A percentile compares a stretch with the other conserved stretches of the same genome.
Conservation (phyloP, 768 basidiomycete species). For the Psilocybe sp. region DNA sequence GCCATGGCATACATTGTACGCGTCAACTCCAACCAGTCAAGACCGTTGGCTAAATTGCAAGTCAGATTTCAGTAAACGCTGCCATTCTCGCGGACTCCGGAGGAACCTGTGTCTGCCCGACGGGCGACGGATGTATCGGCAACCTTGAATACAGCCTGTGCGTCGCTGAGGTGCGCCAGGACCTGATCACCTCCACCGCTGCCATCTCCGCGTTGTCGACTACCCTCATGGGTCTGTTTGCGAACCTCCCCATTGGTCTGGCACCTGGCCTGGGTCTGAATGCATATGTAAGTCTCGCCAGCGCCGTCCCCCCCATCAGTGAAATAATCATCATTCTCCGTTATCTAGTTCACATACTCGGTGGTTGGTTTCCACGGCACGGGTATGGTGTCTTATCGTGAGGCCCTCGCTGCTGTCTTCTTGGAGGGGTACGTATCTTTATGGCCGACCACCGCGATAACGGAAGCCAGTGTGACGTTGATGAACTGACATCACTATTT, state of each 20-base stretch:
- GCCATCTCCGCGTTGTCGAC: slow-evolving; percentile 73
- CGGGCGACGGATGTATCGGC: slow-evolving; percentile 30
- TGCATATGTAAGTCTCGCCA: slow-evolving; percentile 57
- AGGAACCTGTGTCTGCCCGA: slow-evolving; percentile 76
- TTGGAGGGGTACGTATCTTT: slow-evolving; percentile 66
- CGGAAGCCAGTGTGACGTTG: neutral
- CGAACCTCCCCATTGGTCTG: slow-evolving; percentile 87
- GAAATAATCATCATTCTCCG: neutral
- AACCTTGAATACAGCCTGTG: slow-evolving; percentile 31
- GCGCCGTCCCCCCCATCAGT: neutral
- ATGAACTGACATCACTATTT: neutral
- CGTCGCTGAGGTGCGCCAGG: slow-evolving; percentile 53
- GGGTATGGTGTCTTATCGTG: slow-evolving; percentile 68
- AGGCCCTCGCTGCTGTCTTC: slow-evolving; percentile 84
- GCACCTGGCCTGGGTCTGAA: slow-evolving; percentile 85
- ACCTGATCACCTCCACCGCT: slow-evolving; percentile 82
- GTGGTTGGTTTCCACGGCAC: slow-evolving; percentile 84
- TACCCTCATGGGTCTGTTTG: slow-evolving; percentile 79
- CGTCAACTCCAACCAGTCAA: slow-evolving; percentile 2
- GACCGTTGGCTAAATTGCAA: neutral
- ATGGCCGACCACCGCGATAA: neutral
- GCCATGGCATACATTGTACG: slow-evolving; percentile 84
- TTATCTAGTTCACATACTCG: slow-evolving; percentile 74
- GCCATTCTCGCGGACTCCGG: slow-evolving; percentile 74
- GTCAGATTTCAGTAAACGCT: slow-evolving; percentile 82